Base-by-base conservation (phyloP, 1,284 basidiomycete species). In the Ceratobasidium papillatum region DNA sequence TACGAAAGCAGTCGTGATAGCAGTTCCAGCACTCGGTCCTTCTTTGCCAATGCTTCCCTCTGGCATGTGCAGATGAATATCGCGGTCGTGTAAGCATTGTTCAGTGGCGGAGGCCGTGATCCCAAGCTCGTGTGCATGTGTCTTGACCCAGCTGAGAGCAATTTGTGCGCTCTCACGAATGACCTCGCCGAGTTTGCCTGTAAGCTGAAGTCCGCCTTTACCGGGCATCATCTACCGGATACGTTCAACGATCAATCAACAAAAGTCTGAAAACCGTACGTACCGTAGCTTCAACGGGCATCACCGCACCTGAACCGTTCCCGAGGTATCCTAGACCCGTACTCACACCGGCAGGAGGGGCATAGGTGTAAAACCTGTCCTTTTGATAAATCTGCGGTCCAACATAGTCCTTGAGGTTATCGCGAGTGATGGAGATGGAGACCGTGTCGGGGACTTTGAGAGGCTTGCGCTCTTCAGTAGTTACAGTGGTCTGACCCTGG, bases 11-110 rank as follows among this genome's bases (percentile, higher is more conserved):
- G 93, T 91, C 65, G 96, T 82, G 59, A 99, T 91, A 0, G 97
- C 97, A 1, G 95, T 98, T 62, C 97, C 97, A 0, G 97, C 97
- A 78, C 94, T 95, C 0, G 97, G 97, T 0, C 97, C 97, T 80
- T 99, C 97, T 84, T 99, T 99, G 63, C 97, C 97, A 76, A 99
- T 94, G 75, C 94, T 94, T 4, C 97, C 97, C 81, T 98, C 96
- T 0, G 96, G 95, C 95, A 96, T 97, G 81, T 98, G 96, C 54
- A 98, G 87, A 81, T 98, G 95, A 19, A 98, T 87, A 79, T 97
- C 95, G 51, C 89, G 87, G 80, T 96, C 92, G 61, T 90, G 90
- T 77, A 99, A 84, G 81, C 96, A 91, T 80, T 91, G 90, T 77
- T 93, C 91, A 3, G 88, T 88, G 11, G 87, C 84, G 1, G 86